These are phyloP conservation scores for Hypoxylon sp. DNA, from an alignment of 2,329 filamentous ascomycete genomes.

Conservation along the genomic window DNA sequence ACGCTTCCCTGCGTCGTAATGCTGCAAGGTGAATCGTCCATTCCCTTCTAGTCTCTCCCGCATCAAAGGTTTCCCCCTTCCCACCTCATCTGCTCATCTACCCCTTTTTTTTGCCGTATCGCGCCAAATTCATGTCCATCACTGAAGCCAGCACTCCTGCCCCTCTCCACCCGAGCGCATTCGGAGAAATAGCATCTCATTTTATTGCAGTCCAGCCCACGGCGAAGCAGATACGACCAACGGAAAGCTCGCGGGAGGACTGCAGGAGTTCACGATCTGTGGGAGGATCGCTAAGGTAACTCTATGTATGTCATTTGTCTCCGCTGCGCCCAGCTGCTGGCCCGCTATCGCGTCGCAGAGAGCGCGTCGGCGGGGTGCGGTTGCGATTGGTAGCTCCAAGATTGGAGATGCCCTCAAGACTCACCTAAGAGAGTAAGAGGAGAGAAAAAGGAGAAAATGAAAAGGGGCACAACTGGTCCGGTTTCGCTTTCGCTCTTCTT, in stretches of 20 bases:
- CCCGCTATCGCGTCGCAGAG: constrained; percentile 7
- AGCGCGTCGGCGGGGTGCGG: constrained; percentile 14
- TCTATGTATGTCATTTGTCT: constrained; percentile 20
- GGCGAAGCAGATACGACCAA: constrained; percentile 9
- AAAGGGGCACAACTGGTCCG: constrained; percentile 9
- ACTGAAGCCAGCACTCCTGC: constrained; percentile 15
- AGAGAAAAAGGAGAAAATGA: not conserved
- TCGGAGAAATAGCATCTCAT: constrained; percentile 32
- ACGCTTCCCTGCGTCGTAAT: constrained; percentile 16
- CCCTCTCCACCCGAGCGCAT: constrained; percentile 25
- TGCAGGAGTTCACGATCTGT: constrained; percentile 23
- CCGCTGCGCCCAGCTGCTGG: constrained; percentile 12
- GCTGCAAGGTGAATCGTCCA: constrained; percentile 34
- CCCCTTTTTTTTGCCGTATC: constrained; percentile 23
- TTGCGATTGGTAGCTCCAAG: constrained; percentile 15
- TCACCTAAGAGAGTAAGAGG: not conserved
- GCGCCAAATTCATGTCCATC: constrained; percentile 21
- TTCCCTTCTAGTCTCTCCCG: constrained; percentile 21
- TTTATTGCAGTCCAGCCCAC: constrained; percentile 21
- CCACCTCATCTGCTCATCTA: constrained; percentile 25
- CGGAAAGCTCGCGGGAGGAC: constrained; percentile 9
- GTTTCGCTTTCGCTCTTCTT: constrained; percentile 21
- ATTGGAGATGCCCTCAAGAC: constrained; percentile 19
- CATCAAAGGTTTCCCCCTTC: constrained; percentile 12
- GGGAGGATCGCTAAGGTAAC: constrained; percentile 19